These are phyloP conservation scores for Verbascum thapsus DNA, from an alignment of 257 asterid species.

Conservation along the genomic window DNA sequence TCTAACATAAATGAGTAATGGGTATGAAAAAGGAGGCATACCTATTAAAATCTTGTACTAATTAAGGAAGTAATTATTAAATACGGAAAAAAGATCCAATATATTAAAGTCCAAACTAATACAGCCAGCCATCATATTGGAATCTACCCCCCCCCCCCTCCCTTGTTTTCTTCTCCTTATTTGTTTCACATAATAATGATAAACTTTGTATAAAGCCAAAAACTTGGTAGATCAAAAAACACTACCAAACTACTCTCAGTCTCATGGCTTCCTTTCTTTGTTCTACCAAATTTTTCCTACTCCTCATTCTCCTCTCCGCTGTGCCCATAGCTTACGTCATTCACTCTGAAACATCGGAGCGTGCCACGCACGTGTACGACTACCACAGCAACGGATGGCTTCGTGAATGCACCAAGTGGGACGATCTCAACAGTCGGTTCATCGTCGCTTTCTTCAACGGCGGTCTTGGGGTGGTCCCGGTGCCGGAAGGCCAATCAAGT, in stretches of 20 bases:
- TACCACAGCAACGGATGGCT: conserved; percentile 75
- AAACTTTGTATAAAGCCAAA: conserved; percentile 26
- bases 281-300: conserved; percentile 46
- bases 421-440: conserved; percentile 67
- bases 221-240: not conserved
- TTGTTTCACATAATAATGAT: too few species aligned
- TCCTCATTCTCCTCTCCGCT: conserved; percentile 61
- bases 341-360: conserved; percentile 58
- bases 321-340: conserved; percentile 69
- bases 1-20: not conserved
- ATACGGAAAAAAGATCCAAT: conserved; percentile 4
- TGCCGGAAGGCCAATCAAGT: conserved; percentile 24
- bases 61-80: not conserved
- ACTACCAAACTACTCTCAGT: not conserved
- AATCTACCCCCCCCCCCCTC: not conserved
- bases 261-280: conserved; percentile 50
- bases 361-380: conserved; percentile 55
- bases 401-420: conserved; percentile 93
- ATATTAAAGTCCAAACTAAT: conserved; percentile 25
- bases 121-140: conserved; percentile 37
- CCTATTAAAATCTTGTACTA: not conserved
- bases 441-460: conserved; percentile 79
- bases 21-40: not conserved
- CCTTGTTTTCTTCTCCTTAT: not conserved
- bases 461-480: conserved; percentile 72